Evolutionary conservation across 1,284 basidiomycete genomes (phyloP), one percentile per base, ranked within the genome.

Genomic region (Apiotrichum domesticum): DNA sequence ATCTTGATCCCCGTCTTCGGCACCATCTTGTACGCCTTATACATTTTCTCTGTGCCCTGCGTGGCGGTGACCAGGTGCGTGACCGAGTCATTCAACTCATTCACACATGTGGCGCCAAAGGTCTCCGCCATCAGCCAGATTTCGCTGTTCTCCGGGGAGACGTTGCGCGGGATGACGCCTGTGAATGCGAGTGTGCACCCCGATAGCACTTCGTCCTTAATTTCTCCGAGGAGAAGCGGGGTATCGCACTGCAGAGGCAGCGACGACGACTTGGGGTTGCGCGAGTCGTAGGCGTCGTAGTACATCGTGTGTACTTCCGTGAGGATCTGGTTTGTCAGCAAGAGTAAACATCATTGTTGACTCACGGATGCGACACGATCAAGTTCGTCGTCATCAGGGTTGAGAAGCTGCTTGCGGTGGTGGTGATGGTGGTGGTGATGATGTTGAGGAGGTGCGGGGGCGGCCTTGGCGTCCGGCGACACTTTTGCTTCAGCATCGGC

Each of bases 21-120:
- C n/a, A 21, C 47, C 21, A 84, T 82, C 64, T 82, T 81, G 41
- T 84, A 81, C 1, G 93, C 92, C 45, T 81, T 79, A 66, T 91
- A 86, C 1, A 95, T 91, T 77, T 98, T 98, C 61, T 87, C 86
- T 0, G 95, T 98, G 39, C 90, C 90, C 54, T 88, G 86, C 79
- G 90, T 88, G 3, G 87, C 88, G 13, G 92, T 88, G 33, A 98
- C 89, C 39, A 98, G 85, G 68, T 98, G 95, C 0, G 95, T 98
- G 15, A 89, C 82, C 0, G 81, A 76, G n/a, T 76, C 73, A 2
- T 80, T 81, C 32, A 97, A 73, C 54, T 88, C 84, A 14, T 82
- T 83, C 41, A 85, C 81, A 72, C 90, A 92, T 42, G 78, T 79
- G 0, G 95, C 95, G 14, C 95, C 95, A 68, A 96, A 98, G 72